Percentiles rank a stretch among this genome's conserved stretches.
Conservation (phyloP, 2,329 filamentous ascomycete genomes). For the Penicillium sp. region DNA sequence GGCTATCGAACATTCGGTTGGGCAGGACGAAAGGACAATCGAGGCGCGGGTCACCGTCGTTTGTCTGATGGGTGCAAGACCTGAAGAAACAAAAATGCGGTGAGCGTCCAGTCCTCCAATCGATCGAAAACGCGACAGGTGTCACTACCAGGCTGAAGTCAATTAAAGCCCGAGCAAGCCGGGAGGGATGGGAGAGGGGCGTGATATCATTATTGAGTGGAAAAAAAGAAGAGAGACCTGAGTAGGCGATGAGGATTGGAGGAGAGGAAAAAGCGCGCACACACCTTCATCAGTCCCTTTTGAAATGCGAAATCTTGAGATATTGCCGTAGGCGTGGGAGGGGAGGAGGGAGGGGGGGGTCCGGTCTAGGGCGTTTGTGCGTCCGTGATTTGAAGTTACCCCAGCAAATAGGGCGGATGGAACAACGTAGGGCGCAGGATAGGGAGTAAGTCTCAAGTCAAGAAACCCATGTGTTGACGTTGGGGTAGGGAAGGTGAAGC, state of each 20-base stretch:
- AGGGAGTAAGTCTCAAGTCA: neutral
- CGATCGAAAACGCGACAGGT: constrained; percentile 15
- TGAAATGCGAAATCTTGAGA: constrained; percentile 16
- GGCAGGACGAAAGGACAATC: constrained; percentile 19
- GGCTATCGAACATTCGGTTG: constrained; percentile 37
- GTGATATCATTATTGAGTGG: constrained; percentile 28
- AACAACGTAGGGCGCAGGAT: constrained; percentile 1
- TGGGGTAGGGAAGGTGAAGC: neutral
- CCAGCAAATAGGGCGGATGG: constrained; percentile 9
- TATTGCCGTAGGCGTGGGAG: constrained; percentile 5
- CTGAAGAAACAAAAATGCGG: constrained; percentile 18
- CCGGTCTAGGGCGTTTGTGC: constrained; percentile 16
- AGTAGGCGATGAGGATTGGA: neutral
- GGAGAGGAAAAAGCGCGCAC: constrained; percentile 13
- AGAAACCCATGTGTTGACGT: neutral
- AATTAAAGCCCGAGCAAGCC: constrained; percentile 6
- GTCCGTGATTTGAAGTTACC: constrained; percentile 19
- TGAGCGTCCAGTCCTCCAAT: constrained; percentile 20
- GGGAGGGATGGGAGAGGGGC: constrained; percentile 9
- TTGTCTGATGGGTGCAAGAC: constrained; percentile 21
- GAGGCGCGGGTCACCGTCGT: constrained; percentile 28
- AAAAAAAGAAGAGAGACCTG: neutral
- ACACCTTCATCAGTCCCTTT: constrained; percentile 30
- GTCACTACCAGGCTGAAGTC: constrained; percentile 15
- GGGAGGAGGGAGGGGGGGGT: constrained; percentile 4